Percentiles rank a stretch among this genome's conserved stretches.
Conservation (phyloP, 169 alveolate species). For the Theileria equi region DNA sequence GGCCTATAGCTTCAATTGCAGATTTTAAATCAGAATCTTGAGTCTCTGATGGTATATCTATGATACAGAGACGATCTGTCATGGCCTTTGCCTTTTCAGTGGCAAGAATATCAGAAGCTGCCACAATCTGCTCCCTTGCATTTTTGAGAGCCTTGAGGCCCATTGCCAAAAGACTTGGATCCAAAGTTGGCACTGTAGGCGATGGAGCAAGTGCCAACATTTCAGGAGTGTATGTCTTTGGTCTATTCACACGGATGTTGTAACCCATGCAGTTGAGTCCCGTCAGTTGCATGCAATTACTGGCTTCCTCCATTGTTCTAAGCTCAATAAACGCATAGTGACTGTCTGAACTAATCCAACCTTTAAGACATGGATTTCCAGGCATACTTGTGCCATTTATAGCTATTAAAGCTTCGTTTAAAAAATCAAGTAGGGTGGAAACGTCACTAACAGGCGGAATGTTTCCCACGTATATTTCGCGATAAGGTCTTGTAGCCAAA, state of each 20-base stretch:
- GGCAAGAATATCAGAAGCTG: constrained; percentile 56
- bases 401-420: constrained; percentile 75
- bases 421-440: constrained; percentile 73
- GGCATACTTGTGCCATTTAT: constrained; percentile 75
- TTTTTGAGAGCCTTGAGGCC: constrained; percentile 56
- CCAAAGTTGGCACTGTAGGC: constrained; percentile 63
- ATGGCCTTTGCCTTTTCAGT: constrained; percentile 55
- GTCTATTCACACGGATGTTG: constrained; percentile 35
- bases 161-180: constrained; percentile 62
- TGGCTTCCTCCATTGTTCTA: constrained; percentile 92
- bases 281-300: constrained; percentile 76
- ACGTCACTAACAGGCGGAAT: constrained; percentile 78
- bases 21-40: not conserved
- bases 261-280: constrained; percentile 69
- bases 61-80: constrained; percentile 56
- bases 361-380: constrained; percentile 80
- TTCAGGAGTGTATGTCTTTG: constrained; percentile 55
- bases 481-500: constrained; percentile 41
- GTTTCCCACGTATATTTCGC: constrained; percentile 83
- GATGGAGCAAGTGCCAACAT: constrained; percentile 54
- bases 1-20: constrained; percentile 4
- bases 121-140: constrained; percentile 58
- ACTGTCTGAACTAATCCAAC: constrained; percentile 93
- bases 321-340: constrained; percentile 94
- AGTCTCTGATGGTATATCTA: constrained; percentile 23